A percentile compares a stretch with the other conserved stretches of the same genome.
These are phyloP conservation scores for Suillus weaverae DNA, from an alignment of 768 basidiomycete genomes.

Conservation along the genomic window DNA sequence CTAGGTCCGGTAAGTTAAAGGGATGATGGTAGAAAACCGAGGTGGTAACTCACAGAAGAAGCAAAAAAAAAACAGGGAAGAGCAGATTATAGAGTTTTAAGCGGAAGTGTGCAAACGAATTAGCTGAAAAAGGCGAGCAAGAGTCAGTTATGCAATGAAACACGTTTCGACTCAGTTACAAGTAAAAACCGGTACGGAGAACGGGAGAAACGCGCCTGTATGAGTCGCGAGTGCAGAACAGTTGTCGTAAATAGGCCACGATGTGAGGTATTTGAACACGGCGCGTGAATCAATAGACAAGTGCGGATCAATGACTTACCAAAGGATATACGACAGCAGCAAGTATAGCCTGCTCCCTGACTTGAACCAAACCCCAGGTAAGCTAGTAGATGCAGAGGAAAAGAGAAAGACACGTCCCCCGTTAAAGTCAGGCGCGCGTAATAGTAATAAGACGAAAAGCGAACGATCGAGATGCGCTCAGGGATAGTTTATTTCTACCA, in stretches of 20 bases:
- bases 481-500: conserved; percentile 32
- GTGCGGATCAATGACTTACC: conserved; percentile 23
- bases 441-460: conserved; percentile 28
- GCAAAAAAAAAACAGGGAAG: conserved; percentile 18
- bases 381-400: conserved; percentile 20
- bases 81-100: conserved; percentile 35
- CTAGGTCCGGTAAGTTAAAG: conserved; percentile 20
- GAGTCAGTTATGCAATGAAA: conserved; percentile 24
- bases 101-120: conserved; percentile 32
- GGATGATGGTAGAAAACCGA: conserved; percentile 17
- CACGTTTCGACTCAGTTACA: conserved; percentile 22
- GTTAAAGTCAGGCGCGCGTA: conserved; percentile 23
- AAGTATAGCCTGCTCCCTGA: neutral
- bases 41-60: conserved; percentile 29
- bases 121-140: conserved; percentile 31
- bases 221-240: conserved; percentile 19
- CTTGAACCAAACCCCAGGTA: conserved; percentile 11
- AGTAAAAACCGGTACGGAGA: conserved; percentile 31
- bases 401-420: conserved; percentile 20
- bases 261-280: conserved; percentile 25
- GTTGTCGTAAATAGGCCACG: conserved; percentile 35
- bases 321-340: conserved; percentile 26
- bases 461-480: conserved; percentile 24
- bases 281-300: conserved; percentile 28
- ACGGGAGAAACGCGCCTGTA: conserved; percentile 31